These are phyloP conservation scores for Globisporangium spinosum DNA, from an alignment of 352 stramenopile genomes.

Conservation along the genomic window DNA sequence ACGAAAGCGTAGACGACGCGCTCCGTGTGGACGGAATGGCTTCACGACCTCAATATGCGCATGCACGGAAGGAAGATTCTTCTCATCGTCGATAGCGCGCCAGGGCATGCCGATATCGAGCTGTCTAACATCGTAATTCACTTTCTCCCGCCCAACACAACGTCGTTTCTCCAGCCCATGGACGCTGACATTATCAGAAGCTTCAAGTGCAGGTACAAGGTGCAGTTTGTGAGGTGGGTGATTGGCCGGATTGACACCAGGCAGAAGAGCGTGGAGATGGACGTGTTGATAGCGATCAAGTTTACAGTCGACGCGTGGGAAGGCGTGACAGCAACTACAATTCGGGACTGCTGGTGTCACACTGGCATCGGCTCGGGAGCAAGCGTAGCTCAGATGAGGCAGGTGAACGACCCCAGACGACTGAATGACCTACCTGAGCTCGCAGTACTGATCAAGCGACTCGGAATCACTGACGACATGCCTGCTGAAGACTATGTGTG, in stretches of 20 bases:
- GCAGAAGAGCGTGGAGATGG: background rate
- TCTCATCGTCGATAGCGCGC: background rate
- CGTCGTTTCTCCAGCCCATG: background rate
- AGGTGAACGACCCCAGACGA: background rate
- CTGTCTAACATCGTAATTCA: background rate
- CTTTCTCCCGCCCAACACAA: background rate
- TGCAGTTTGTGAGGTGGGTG: background rate
- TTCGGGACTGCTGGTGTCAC: background rate
- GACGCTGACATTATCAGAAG: background rate
- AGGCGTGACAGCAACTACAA: background rate
- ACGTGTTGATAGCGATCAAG: slow-evolving; percentile 1
- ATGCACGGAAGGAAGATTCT: background rate
- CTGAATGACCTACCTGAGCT: background rate
- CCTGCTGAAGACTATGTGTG: too few relatives aligned
- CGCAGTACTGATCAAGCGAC: background rate
- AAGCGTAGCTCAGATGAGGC: background rate
- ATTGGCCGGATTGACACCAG: background rate
- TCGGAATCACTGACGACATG: too few relatives aligned
- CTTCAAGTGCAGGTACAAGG: background rate
- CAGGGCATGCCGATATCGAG: background rate
- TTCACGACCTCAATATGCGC: background rate
- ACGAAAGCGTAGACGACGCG: too few relatives aligned
- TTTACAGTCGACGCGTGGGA: background rate
- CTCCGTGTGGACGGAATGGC: too few relatives aligned
- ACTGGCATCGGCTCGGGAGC: background rate